Base-by-base conservation (phyloP, 2,329 filamentous ascomycete genomes). In the Furcasterigmium sp. region DNA sequence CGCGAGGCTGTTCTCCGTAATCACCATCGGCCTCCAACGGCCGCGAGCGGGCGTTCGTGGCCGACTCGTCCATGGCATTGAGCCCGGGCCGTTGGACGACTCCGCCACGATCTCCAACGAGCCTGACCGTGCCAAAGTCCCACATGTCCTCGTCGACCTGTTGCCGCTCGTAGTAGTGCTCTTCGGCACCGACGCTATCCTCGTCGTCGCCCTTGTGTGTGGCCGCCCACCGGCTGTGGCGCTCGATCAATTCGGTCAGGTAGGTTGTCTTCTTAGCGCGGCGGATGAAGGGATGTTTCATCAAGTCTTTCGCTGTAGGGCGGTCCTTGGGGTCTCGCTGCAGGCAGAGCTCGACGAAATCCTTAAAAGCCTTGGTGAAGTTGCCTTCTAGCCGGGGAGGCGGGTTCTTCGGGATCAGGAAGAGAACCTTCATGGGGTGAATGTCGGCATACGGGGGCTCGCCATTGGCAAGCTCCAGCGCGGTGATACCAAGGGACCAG, bases 351-450 rank as follows among this genome's bases (percentile, higher is more conserved):
- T 89, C 85, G 42, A 91, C 76, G 56, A 91, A 91, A 42, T 91
- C 87, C 59, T 91, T 91, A 67, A 91, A 93, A 0, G 82, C 74
- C 54, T 84, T 89, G 52, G 83, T 87, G 57, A 91, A 93, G 54
- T 87, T 85, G 14, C 87, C 87, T 51, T 89, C 83, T 25, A 97
- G 70, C 20, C 80, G 75, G 1, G 91, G 93, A 1, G 91, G 87
- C 1, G 87, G 80, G 57, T 96, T 96, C 67, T 96, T 97, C 1
- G 91, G 91, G 42, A 97, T 97, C 39, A 97, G 74, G 59, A 97
- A 97, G 8, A 97, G 70, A 3, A 97, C 91, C 62, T 97, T 97
- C 91, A 97, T 97, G 23, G 91, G 91, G 64, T 97, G 91, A 39
- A 96, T 96, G 56, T 96, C 91, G 45, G 91, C 88, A 58, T 96